Conservation (phyloP, 2,329 filamentous ascomycete genomes). For the Ceratocystiopsis minuta region DNA sequence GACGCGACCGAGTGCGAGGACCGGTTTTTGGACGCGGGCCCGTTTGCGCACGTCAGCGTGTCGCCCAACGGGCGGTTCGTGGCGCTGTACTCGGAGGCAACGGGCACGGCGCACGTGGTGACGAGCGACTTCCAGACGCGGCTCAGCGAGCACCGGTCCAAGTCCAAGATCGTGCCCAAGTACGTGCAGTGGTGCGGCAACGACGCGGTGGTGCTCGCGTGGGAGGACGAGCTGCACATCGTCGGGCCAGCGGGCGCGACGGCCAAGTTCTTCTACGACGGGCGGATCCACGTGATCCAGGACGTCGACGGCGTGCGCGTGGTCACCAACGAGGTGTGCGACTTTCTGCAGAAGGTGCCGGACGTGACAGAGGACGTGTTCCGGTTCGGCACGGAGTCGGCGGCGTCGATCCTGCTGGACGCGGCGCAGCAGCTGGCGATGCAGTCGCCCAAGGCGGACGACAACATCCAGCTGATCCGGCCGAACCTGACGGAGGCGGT, state of each 20-base stretch:
- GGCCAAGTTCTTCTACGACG: constrained; percentile 72
- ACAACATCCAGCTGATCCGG: constrained; percentile 89
- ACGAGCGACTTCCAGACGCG: constrained; percentile 89
- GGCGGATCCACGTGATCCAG: constrained; percentile 71
- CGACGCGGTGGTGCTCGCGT: constrained; percentile 80
- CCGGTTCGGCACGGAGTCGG: constrained; percentile 68
- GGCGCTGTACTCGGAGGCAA: constrained; percentile 60
- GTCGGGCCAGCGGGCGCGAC: constrained; percentile 70
- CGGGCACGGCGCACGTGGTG: constrained; percentile 79
- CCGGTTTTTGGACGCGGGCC: constrained; percentile 74
- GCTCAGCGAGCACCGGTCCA: constrained; percentile 79
- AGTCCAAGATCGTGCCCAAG: constrained; percentile 66
- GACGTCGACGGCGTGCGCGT: constrained; percentile 73
- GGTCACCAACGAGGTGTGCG: constrained; percentile 84
- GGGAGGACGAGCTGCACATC: constrained; percentile 94
- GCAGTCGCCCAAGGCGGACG: constrained; percentile 91
- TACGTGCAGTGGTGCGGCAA: constrained; percentile 94
- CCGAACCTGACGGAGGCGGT: constrained; percentile 80
- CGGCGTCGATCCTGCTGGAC: constrained; percentile 83
- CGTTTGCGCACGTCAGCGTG: constrained; percentile 77
- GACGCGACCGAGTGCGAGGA: constrained; percentile 86
- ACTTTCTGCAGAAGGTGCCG: constrained; percentile 90
- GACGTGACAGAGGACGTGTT: constrained; percentile 79
- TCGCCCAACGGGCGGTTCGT: constrained; percentile 83
- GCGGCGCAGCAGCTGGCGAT: constrained; percentile 80